Percentiles rank a stretch among this genome's conserved stretches.
Conservation (phyloP, 2,329 filamentous ascomycete species). For the Aplosporella prunicola region DNA sequence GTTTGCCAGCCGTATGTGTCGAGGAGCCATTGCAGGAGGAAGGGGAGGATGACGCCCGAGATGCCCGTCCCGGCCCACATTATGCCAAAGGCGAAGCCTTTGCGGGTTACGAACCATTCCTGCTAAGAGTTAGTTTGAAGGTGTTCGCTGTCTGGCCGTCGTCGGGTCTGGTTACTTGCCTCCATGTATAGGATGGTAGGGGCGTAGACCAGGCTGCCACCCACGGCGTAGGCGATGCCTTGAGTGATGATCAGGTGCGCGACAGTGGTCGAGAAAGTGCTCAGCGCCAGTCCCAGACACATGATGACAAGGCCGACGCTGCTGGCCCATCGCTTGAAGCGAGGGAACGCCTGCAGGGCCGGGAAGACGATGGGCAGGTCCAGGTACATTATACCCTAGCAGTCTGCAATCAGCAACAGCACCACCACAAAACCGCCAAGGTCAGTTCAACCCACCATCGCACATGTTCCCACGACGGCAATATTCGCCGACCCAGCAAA, state of each 20-base stretch:
- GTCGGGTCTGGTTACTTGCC: no score
- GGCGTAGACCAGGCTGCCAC: conserved; percentile 46
- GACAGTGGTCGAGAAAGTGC: conserved; percentile 45
- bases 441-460: conserved; percentile 49
- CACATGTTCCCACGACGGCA: conserved; percentile 55
- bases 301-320: conserved; percentile 28
- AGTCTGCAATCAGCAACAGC: neutral
- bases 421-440: neutral
- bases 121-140: no score
- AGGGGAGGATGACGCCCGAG: conserved; percentile 35
- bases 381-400: conserved; percentile 36
- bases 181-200: conserved; percentile 51
- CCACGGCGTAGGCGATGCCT: conserved; percentile 52
- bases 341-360: conserved; percentile 25
- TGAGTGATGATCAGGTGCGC: conserved; percentile 51
- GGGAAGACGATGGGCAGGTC: conserved; percentile 32
- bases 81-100: conserved; percentile 52
- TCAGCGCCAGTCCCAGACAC: conserved; percentile 25
- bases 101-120: conserved; percentile 52
- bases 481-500: conserved; percentile 47
- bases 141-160: no score
- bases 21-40: conserved; percentile 33
- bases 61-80: conserved; percentile 44
- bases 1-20: conserved; percentile 31
- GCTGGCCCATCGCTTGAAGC: conserved; percentile 21